Conservation (phyloP, 75 land plant genomes). For the Pseudotsuga menziesii region DNA sequence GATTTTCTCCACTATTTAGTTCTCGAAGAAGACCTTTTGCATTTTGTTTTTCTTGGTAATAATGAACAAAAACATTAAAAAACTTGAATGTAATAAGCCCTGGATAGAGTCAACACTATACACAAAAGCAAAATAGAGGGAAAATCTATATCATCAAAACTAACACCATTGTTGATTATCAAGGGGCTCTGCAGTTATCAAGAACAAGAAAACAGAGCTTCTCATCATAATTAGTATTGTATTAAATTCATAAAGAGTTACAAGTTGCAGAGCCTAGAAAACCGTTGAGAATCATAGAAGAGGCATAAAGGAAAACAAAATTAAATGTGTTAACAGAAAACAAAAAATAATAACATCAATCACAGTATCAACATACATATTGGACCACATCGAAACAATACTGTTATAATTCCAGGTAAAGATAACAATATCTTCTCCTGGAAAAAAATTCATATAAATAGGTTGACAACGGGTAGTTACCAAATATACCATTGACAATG, state of each 20-base stretch:
- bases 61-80: neutral
- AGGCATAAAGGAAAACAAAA: neutral
- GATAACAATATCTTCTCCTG: neutral
- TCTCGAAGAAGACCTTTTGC: constrained; percentile 72
- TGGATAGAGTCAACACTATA: neutral
- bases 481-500: neutral
- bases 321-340: neutral
- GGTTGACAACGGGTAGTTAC: neutral
- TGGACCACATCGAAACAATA: neutral
- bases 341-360: neutral
- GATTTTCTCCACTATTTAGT: constrained; percentile 41
- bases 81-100: neutral
- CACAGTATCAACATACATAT: neutral
- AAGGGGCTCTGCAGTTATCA: neutral
- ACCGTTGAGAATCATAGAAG: neutral
- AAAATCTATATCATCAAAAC: neutral
- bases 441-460: neutral
- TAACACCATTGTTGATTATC: neutral
- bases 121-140: neutral
- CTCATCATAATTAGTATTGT: too few species aligned
- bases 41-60: constrained; percentile 74
- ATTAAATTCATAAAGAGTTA: neutral
- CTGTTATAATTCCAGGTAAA: neutral
- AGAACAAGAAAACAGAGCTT: too few species aligned
- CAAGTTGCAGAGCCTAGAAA: constrained; percentile 3